Base-by-base conservation (phyloP, 2,329 filamentous ascomycete species). In the Colletotrichum lini region DNA sequence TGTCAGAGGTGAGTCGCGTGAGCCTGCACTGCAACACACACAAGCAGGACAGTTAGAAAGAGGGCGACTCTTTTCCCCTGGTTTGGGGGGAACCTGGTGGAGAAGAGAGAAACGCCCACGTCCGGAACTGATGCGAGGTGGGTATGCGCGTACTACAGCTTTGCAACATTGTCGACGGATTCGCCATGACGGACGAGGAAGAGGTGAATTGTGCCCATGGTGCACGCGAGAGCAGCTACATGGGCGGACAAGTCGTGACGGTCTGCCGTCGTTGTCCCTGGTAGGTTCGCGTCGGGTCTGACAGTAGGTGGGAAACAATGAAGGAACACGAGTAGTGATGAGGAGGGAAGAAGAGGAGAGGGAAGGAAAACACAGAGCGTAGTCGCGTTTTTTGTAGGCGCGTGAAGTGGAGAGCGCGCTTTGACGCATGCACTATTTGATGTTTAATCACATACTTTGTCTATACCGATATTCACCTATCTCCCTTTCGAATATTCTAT, bases 111-210 rank as follows among this genome's bases (percentile, higher is more conserved):
- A 61, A 15, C 38, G 18, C 74, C 73, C 62, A 26, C 65, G 26
- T 8, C 10, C 6, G 44, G 50, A 23, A 40, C 16, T 54, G 50
- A 10, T 44, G 18, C 26, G 26, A 61, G 50, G 12, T 15, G 35
- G 42, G 56, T 38, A 6, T 56, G 26, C 8, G 26, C 88, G 77
- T 85, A 94, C 92, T 93, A 95, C 71, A 94, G 82, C 65, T 91
- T 89, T 50, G 92, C 92, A 70, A 96, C 92, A 80, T 98, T 98
- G 82, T 98, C 93, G 74, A 97, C 93, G 18, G 94, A 96, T 84
- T 98, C 95, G 78, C 92, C 95, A 85, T 98, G 95, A 67, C 95
- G 91, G 77, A 97, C 90, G 76, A 98, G 87, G 77, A 95, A 90
- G 66, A 98, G 80, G 64, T 70, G 64, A 63, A 73, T 30, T 49